Conservation (phyloP, 176 grass and related monocot genomes). For the Pharus latifolius region DNA sequence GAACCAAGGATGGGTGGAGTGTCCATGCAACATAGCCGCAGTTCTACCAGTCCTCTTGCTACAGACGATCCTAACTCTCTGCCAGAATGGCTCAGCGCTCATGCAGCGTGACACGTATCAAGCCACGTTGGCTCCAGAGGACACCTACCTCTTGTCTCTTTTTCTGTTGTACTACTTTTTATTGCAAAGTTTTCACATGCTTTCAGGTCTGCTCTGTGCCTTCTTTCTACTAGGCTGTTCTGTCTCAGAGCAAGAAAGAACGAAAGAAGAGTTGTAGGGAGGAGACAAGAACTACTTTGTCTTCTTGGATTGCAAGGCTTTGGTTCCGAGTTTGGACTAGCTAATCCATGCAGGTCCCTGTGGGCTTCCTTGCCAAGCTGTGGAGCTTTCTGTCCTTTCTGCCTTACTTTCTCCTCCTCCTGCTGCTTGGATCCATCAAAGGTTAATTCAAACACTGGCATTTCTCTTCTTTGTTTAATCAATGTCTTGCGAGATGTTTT, state of each 20-base stretch:
- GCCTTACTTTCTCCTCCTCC: constrained; percentile 62
- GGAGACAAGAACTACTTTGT: neutral
- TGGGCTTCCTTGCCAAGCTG: constrained; percentile 54
- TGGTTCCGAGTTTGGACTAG: neutral
- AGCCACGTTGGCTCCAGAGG: neutral
- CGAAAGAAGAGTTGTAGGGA: neutral
- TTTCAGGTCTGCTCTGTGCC: neutral
- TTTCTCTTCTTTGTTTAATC: too few species aligned
- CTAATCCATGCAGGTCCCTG: constrained; percentile 51
- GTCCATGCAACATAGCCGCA: too few species aligned
- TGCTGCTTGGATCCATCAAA: constrained; percentile 60
- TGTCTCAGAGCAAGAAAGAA: too few species aligned
- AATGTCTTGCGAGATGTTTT: neutral
- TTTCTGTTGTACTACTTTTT: neutral
- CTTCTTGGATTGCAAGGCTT: neutral
- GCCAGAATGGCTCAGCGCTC: too few species aligned
- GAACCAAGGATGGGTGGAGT: too few species aligned
- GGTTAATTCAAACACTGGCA: constrained; percentile 11
- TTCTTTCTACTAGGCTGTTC: neutral
- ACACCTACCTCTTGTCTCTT: neutral
- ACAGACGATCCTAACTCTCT: too few species aligned
- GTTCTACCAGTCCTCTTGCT: too few species aligned
- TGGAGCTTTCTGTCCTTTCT: constrained; percentile 76
- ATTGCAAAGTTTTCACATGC: neutral
- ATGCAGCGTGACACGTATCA: constrained; percentile 24